Evolutionary conservation across 176 grass and related monocot species (phyloP).

Genomic region (Zoysia pacifica): DNA sequence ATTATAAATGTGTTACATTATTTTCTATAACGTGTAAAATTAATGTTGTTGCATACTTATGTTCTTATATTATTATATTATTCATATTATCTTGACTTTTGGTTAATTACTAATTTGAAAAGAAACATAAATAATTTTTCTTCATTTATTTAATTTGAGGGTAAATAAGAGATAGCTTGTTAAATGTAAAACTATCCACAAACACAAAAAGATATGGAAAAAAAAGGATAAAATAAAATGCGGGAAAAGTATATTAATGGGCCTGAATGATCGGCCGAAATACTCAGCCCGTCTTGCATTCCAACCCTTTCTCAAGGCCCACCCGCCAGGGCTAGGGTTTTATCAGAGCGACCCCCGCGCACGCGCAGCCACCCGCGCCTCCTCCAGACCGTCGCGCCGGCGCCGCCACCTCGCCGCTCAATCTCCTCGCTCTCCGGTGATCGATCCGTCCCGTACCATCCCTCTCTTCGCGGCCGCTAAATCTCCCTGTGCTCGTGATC

Average conservation of each 20-base stretch:
- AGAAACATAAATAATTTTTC: too few relatives aligned
- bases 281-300: not conserved
- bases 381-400: conserved; percentile 45
- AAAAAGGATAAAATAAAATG: too few relatives aligned
- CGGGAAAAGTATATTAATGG: not conserved
- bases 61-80: too few relatives aligned
- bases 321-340: conserved; percentile 10
- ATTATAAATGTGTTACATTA: too few relatives aligned
- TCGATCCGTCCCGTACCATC: not conserved
- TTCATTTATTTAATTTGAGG: too few relatives aligned
- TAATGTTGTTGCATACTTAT: too few relatives aligned
- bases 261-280: not conserved
- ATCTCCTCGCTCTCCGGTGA: conserved; percentile 39
- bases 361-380: not conserved
- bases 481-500: not conserved
- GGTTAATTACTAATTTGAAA: too few relatives aligned
- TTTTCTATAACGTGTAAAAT: too few relatives aligned
- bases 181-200: too few relatives aligned
- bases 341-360: conserved; percentile 10
- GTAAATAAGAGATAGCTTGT: too few relatives aligned
- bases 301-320: not conserved
- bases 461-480: not conserved
- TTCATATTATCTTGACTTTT: too few relatives aligned
- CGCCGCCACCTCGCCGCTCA: conserved; percentile 36
- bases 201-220: too few relatives aligned